Base-by-base conservation (phyloP, 768 basidiomycete genomes). In the Naematelia aurantialba region DNA sequence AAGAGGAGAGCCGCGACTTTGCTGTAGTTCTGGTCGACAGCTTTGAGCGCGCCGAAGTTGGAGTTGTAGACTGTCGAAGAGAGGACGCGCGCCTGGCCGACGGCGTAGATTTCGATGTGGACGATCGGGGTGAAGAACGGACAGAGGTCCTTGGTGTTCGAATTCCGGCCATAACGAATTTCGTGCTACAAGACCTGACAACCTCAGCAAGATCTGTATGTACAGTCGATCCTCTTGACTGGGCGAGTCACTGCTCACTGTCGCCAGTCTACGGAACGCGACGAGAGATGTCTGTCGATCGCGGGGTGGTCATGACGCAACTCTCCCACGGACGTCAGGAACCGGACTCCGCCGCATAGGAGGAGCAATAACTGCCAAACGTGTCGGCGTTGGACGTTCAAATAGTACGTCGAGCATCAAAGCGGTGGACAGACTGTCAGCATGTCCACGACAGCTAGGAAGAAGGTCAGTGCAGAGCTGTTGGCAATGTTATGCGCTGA, bases 401-500 rank as follows among this genome's bases (percentile, higher is more conserved):
- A n/a, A n/a, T n/a, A n/a, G n/a, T n/a, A n/a, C n/a, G n/a, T n/a
- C n/a, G n/a, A n/a, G n/a, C n/a, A n/a, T n/a, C n/a, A n/a, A n/a
- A n/a, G n/a, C 34, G 8, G 8, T 39, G 34, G 34, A 8, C 34
- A 39, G 34, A 8, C 34, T 12, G 26, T 11, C 52, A 61, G 1
- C 17, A 70, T 70, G 68, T 63, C 65, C 8, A 57, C 29, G 17
- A 52, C 62, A 31, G 63, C 66, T 4, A 60, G 60, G 47, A 59
- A 58, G 45, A 70, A 70, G 69, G 69, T 67, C 45, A 27, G 68
- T 50, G 10, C 24, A 3, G 12, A 10, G 5, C 45, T 59, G 11
- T n/a, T 8, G 48, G 21, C 11, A 54, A 2, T 25, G 50, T 14
- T 47, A 19, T 19, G 21, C 4, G 19, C 55, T 68, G 55, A 60